Conservation (phyloP, 129 eudicot genomes). For the Flaveria sonorensis region DNA sequence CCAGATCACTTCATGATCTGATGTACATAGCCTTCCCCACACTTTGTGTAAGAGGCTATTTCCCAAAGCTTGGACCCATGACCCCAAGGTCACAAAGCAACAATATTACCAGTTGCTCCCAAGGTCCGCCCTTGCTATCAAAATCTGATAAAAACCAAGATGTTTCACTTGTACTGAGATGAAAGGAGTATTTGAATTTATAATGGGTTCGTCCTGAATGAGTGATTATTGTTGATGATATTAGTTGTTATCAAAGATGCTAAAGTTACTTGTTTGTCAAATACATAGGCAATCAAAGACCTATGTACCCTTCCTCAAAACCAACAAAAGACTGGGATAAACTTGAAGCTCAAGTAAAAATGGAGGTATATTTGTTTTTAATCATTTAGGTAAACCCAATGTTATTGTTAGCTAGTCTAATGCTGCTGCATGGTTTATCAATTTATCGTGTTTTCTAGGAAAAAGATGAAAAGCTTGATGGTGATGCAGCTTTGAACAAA, state of each 20-base stretch:
- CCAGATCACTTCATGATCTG: too few relatives aligned
- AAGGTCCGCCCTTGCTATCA: background rate
- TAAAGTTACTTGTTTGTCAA: slow-evolving; percentile 11
- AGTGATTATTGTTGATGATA: background rate
- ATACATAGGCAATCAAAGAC: slow-evolving; percentile 57
- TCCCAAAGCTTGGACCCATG: too few relatives aligned
- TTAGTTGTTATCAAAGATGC: slow-evolving; percentile 8
- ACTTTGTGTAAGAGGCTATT: too few relatives aligned
- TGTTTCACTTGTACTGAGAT: background rate
- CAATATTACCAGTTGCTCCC: too few relatives aligned
- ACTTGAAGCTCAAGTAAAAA: slow-evolving; percentile 90
- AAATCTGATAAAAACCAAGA: background rate
- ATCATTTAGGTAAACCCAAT: background rate
- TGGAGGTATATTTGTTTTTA: slow-evolving; percentile 56
- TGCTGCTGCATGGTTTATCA: background rate
- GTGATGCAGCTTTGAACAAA: slow-evolving; percentile 97
- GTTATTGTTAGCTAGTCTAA: background rate
- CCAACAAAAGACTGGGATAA: slow-evolving; percentile 87
- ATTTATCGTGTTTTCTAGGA: slow-evolving; percentile 53
- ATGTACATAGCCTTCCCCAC: too few relatives aligned
- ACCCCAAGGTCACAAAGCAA: too few relatives aligned
- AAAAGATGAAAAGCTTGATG: slow-evolving; percentile 94
- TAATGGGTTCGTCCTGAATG: background rate
- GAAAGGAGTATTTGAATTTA: background rate
- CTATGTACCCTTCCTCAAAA: slow-evolving; percentile 80